These are phyloP conservation scores for Ceratobasidium theobromae DNA, from an alignment of 1,284 basidiomycete genomes.

Conservation along the genomic window DNA sequence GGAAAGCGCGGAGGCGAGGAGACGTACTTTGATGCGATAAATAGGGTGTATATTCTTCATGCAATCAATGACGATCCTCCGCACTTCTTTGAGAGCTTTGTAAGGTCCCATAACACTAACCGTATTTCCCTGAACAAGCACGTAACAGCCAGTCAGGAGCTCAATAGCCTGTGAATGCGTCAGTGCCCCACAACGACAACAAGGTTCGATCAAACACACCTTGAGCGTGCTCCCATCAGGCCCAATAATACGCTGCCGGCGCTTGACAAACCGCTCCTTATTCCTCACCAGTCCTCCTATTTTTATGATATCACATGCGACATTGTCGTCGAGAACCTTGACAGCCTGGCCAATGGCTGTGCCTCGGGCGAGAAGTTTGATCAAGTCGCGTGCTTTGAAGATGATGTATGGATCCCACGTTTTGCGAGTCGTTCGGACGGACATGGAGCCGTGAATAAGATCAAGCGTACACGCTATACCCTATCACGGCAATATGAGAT, in stretches of 20 bases:
- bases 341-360: slow-evolving; percentile 84
- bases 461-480: slow-evolving; percentile 91
- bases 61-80: slow-evolving; percentile 94
- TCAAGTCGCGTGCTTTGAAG: slow-evolving; percentile 92
- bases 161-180: slow-evolving; percentile 81
- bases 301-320: slow-evolving; percentile 97
- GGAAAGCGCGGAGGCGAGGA: slow-evolving; percentile 23
- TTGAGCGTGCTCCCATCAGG: slow-evolving; percentile 97
- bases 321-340: slow-evolving; percentile 87
- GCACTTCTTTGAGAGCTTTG: slow-evolving; percentile 94
- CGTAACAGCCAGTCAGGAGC: slow-evolving; percentile 93
- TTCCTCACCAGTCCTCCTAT: slow-evolving; percentile 93
- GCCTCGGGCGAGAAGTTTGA: slow-evolving; percentile 92
- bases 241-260: slow-evolving; percentile 94
- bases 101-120: slow-evolving; percentile 97
- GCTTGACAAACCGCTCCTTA: slow-evolving; percentile 96
- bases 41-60: slow-evolving; percentile 99
- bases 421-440: slow-evolving; percentile 94
- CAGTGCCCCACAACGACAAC: neutral
- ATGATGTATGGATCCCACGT: slow-evolving; percentile 96
- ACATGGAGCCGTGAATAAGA: slow-evolving; percentile 96
- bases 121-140: slow-evolving; percentile 97
- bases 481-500: slow-evolving; percentile 46
- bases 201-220: slow-evolving; percentile 49
- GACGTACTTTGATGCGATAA: slow-evolving; percentile 90